Evolutionary conservation across 2,329 filamentous ascomycete genomes (phyloP), one percentile per base, ranked within the genome.

Genomic region (Pseudonectria buxi): DNA sequence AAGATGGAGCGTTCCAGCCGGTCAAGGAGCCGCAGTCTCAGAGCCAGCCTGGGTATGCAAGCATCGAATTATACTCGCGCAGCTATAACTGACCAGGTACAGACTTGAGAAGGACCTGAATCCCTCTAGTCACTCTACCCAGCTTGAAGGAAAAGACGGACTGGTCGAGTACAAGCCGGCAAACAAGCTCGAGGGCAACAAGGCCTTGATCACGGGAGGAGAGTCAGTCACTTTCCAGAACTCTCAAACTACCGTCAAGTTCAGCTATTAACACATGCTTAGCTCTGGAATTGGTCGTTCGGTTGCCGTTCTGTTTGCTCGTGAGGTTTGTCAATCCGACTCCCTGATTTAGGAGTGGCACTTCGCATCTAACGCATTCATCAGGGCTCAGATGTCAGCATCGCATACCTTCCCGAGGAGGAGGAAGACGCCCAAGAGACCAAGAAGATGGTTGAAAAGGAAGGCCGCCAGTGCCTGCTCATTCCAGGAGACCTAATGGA

Each of bases 381-480:
- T 22, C 18, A 22, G 18, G 74, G 75, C 2, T 71, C 74, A 11
- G 68, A 77, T 43, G 59, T 76, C 30, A 70, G 63, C 15, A 75
- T 78, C 39, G 65, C 69, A 12, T 73, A 76, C 44, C 63, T 76
- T 2, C 69, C 69, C 3, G 67, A 73, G 18, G 75, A 79, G 56
- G 59, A 78, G 43, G 51, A 63, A 14, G 75, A 78, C 36, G 75
- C 75, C 1, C 56, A 76, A 33, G 63, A 67, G 7, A 77, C 73
- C 2, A 70, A 72, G 46, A 57, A 58, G 24, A 49, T 68, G 44
- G 68, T 79, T 1, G 69, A 77, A 44, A 62, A 65, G 26, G 69
- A 72, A 37, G 67, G 69, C 1, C 55, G 58, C 26, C 51, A 62
- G 32, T 75, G 69, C 28, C 52, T 72, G 3, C 59, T 74, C 2